These are phyloP conservation scores for Nakazawaea molendinolei DNA, from an alignment of 805 yeast species.

Conservation along the genomic window DNA sequence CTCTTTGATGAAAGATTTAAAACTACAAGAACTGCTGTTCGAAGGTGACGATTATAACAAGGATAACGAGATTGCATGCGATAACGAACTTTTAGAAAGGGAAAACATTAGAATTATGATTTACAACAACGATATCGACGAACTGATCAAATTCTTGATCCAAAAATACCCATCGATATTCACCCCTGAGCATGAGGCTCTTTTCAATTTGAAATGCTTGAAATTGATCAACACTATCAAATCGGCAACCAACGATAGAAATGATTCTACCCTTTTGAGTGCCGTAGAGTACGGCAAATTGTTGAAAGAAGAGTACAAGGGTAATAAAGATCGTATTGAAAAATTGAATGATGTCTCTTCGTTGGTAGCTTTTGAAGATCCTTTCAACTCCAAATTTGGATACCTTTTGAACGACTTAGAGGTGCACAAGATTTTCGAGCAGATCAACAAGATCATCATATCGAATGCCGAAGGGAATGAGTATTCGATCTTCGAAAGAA, in stretches of 20 bases:
- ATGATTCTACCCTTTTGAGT: conserved; percentile 19
- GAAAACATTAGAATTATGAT: conserved; percentile 32
- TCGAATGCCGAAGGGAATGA: conserved; percentile 36
- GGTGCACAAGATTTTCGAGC: conserved; percentile 32
- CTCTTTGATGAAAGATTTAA: conserved; percentile 43
- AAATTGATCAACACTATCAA: conserved; percentile 36
- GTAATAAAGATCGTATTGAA: conserved; percentile 26
- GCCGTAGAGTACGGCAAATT: conserved; percentile 34
- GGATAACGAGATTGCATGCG: not conserved
- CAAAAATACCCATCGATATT: conserved; percentile 33
- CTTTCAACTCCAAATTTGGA: conserved; percentile 30
- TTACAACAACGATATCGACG: conserved; percentile 36
- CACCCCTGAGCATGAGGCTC: conserved; percentile 22
- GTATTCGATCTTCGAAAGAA: conserved; percentile 35
- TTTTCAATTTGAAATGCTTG: conserved; percentile 36
- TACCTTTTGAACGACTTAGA: conserved; percentile 29
- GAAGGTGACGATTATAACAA: not conserved
- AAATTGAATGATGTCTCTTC: conserved; percentile 41
- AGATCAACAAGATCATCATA: conserved; percentile 32
- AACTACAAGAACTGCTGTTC: conserved; percentile 21
- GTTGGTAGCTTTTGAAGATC: conserved; percentile 47
- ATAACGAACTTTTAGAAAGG: conserved; percentile 28
- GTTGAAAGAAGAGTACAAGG: conserved; percentile 25
- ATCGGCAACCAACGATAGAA: conserved; percentile 12
- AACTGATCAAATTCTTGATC: conserved; percentile 31